Evolutionary conservation across 495 filamentous ascomycete species (phyloP).

Genomic region (Articulospora tetracladia): DNA sequence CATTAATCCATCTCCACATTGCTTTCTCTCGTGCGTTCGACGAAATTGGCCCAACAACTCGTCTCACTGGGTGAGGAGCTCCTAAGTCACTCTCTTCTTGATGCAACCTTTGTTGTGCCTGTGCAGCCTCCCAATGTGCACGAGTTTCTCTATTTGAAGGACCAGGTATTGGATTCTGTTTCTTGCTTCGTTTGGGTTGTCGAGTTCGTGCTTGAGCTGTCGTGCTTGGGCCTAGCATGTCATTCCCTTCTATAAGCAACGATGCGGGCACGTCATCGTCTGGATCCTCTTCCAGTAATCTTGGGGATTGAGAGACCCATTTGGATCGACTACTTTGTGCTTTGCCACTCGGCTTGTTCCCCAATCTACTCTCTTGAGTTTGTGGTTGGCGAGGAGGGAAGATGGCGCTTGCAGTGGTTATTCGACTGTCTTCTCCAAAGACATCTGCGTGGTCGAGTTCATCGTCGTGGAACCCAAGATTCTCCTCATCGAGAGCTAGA

Average conservation of each 20-base stretch:
- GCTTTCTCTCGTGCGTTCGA: slow-evolving; percentile 53
- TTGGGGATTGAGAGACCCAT: slow-evolving; percentile 25
- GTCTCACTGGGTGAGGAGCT: slow-evolving; percentile 11
- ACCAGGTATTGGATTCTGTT: slow-evolving; percentile 38
- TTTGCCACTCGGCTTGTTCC: slow-evolving; percentile 5
- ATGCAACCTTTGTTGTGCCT: slow-evolving; percentile 59
- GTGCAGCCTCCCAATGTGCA: slow-evolving; percentile 64
- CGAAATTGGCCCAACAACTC: slow-evolving; percentile 33
- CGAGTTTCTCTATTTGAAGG: slow-evolving; percentile 49
- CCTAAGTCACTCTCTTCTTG: slow-evolving; percentile 29
- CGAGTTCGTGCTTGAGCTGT: slow-evolving; percentile 17
- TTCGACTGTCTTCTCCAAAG: slow-evolving; percentile 60
- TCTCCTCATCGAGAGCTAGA: slow-evolving; percentile 67
- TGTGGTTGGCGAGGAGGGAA: slow-evolving; percentile 12
- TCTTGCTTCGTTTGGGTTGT: slow-evolving; percentile 6
- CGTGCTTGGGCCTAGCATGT: slow-evolving; percentile 23
- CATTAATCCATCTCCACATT: slow-evolving; percentile 95
- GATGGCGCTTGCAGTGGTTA: slow-evolving; percentile 53
- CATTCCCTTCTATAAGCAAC: slow-evolving; percentile 70
- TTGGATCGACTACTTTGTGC: slow-evolving; percentile 10
- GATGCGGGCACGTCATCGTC: slow-evolving; percentile 93
- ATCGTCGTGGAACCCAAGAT: slow-evolving; percentile 64
- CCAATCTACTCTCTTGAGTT: background rate
- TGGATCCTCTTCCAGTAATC: slow-evolving; percentile 60
- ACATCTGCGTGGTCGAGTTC: slow-evolving; percentile 62